Conservation (phyloP, 2,329 filamentous ascomycete species). For the Fusarium albosuccineum region DNA sequence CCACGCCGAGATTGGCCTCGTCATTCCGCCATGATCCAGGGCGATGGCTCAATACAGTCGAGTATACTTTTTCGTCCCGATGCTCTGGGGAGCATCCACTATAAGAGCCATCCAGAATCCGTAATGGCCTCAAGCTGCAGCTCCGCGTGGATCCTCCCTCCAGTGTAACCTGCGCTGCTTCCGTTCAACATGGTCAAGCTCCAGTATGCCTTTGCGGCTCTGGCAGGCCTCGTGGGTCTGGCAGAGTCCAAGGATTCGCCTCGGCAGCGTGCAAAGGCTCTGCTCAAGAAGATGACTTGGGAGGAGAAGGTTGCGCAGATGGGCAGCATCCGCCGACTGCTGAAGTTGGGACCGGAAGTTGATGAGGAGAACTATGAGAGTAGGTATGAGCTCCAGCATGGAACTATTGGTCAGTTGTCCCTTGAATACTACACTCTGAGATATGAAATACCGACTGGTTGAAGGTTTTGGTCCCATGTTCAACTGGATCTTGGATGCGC, state of each 20-base stretch:
- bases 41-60: slow-evolving; percentile 22
- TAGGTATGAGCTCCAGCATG: slow-evolving; percentile 32
- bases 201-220: slow-evolving; percentile 14
- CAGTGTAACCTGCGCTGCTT: neutral
- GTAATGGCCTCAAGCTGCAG: neutral
- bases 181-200: slow-evolving; percentile 28
- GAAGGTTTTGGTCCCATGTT: slow-evolving; percentile 47
- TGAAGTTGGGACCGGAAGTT: slow-evolving; percentile 22
- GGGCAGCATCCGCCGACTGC: slow-evolving; percentile 33
- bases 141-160: neutral
- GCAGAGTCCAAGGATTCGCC: slow-evolving; percentile 18
- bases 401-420: slow-evolving; percentile 32
- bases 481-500: slow-evolving; percentile 46
- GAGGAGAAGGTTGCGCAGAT: slow-evolving; percentile 40
- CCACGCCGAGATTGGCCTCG: slow-evolving; percentile 20
- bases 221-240: slow-evolving; percentile 19
- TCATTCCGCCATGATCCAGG: slow-evolving; percentile 27
- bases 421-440: rapidly evolving
- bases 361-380: slow-evolving; percentile 36
- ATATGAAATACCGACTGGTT: neutral
- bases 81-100: neutral
- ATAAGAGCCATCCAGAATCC: slow-evolving; percentile 11
- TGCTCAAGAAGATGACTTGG: slow-evolving; percentile 36
- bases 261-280: slow-evolving; percentile 25
- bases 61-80: neutral